Percentiles rank a stretch among this genome's conserved stretches.
Conservation (phyloP, 306 rosid genomes). For the Acacia confusa region DNA sequence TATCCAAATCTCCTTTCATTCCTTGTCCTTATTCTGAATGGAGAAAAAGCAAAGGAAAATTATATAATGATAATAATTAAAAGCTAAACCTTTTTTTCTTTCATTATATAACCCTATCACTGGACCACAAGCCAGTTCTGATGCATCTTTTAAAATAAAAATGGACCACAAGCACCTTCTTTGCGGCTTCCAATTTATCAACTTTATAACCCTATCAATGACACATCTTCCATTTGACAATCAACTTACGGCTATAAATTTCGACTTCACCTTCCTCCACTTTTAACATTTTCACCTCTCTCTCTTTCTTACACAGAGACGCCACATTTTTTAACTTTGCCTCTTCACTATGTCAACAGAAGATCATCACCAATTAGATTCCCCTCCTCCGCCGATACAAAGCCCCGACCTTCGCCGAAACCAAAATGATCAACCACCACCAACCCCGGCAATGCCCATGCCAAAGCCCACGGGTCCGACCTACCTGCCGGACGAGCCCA, state of each 20-base stretch:
- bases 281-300: conserved; percentile 9
- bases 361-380: neutral
- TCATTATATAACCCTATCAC: too few species aligned
- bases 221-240: too few species aligned
- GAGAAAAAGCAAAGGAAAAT: too few species aligned
- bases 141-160: too few species aligned
- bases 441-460: neutral
- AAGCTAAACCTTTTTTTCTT: too few species aligned
- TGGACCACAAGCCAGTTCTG: too few species aligned
- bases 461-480: neutral
- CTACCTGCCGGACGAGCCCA: neutral
- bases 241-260: too few species aligned
- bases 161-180: too few species aligned
- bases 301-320: conserved; percentile 2
- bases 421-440: conserved; percentile 3
- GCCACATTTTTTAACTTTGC: neutral
- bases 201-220: too few species aligned
- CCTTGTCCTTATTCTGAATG: too few species aligned
- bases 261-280: conserved; percentile 29
- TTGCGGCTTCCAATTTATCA: neutral
- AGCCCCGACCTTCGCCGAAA: neutral
- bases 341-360: conserved; percentile 27
- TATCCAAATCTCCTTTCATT: too few species aligned
- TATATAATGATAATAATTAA: too few species aligned
- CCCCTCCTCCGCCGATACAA: neutral